These are phyloP conservation scores for Achaetomiella virescens DNA, from an alignment of 495 filamentous ascomycete species.

Conservation along the genomic window DNA sequence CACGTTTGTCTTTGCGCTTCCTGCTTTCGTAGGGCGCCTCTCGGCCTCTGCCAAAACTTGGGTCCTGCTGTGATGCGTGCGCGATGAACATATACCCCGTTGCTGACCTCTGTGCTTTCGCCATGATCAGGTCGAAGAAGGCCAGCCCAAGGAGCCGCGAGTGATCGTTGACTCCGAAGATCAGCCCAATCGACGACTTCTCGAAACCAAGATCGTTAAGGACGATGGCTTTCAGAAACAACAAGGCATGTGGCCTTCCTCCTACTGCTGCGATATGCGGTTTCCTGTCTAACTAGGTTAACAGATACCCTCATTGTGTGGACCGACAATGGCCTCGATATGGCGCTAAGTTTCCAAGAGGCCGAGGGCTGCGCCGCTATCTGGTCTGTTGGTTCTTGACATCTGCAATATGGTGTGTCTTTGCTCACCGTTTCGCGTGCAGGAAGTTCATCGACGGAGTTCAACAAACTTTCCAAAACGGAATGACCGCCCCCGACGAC, in stretches of 20 bases:
- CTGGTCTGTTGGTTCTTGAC: slow-evolving; percentile 52
- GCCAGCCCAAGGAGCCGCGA: slow-evolving; percentile 61
- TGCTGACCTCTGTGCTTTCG: slow-evolving; percentile 13
- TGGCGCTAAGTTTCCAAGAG: slow-evolving; percentile 98
- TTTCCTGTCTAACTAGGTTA: slow-evolving; percentile 22
- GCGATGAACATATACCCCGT: neutral
- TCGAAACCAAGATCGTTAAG: slow-evolving; percentile 86
- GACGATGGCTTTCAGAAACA: slow-evolving; percentile 98
- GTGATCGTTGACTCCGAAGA: slow-evolving; percentile 94
- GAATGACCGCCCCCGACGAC: slow-evolving; percentile 62
- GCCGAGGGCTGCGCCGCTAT: slow-evolving; percentile 89
- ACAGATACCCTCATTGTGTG: slow-evolving; percentile 95
- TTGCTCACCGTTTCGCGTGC: slow-evolving; percentile 15
- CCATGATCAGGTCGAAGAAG: slow-evolving; percentile 35
- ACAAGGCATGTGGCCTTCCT: slow-evolving; percentile 60
- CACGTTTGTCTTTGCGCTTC: neutral
- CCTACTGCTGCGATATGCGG: neutral
- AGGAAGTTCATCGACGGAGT: slow-evolving; percentile 90
- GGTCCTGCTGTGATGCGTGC: neutral
- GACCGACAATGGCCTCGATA: slow-evolving; percentile 91
- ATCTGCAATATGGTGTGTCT: neutral
- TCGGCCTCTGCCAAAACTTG: neutral
- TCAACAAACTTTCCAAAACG: slow-evolving; percentile 53
- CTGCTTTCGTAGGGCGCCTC: too few species aligned
- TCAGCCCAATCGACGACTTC: slow-evolving; percentile 68